A percentile compares a stretch with the other conserved stretches of the same genome.
phyloP scores from a whole-genome alignment of 176 grass and related monocot genomes.

The maize (Zea mays) region DNA sequence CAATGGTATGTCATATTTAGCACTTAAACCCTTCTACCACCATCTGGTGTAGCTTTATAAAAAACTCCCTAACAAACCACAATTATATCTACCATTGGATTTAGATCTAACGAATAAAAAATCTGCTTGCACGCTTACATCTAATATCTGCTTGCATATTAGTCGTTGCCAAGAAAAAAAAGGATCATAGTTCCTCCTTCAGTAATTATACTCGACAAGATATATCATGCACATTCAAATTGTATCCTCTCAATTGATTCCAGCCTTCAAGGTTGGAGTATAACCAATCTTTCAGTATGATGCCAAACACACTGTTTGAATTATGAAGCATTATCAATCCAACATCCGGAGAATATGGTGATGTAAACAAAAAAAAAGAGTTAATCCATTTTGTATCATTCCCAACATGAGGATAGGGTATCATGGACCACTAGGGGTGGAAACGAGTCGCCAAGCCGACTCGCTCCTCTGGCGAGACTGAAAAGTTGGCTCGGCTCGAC shows the following conservation, averaged over 20 bases:
- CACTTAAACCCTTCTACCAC: no score
- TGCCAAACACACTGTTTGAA: background rate
- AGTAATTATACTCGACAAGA: background rate
- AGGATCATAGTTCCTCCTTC: background rate
- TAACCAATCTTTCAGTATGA: background rate
- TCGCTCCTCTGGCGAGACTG: no score
- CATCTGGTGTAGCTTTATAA: no score
- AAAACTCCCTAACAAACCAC: no score
- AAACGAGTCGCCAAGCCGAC: no score
- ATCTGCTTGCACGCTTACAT: no score
- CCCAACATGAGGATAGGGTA: background rate
- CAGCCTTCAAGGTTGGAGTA: background rate
- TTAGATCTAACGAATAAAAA: background rate
- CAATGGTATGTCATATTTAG: no score
- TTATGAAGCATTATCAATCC: slow-evolving; percentile 14
- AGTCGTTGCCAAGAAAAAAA: background rate
- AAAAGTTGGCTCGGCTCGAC: no score
- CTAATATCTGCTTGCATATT: no score
- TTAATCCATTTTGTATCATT: background rate
- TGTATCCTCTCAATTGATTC: background rate
- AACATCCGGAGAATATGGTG: background rate
- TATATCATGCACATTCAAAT: slow-evolving; percentile 6
- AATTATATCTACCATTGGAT: background rate
- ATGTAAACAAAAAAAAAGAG: background rate
- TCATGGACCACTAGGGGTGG: background rate